Conservation (phyloP, 495 filamentous ascomycete genomes). For the Aspergillus hancockii region DNA sequence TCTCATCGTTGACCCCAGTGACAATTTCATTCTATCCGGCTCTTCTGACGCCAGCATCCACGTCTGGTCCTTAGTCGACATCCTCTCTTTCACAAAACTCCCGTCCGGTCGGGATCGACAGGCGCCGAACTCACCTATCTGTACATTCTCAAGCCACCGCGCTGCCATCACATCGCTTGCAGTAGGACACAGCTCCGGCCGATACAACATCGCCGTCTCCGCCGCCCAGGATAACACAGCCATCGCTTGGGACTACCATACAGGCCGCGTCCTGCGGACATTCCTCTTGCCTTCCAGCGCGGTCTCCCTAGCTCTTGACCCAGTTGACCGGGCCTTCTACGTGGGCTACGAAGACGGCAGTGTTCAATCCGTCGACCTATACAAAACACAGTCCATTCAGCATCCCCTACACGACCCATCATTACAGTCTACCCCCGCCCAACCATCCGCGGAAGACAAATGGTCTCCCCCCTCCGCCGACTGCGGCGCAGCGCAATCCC, state of each 20-base stretch:
- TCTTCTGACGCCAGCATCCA: slow-evolving; percentile 87
- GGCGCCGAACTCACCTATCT: slow-evolving; percentile 54
- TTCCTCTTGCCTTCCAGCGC: slow-evolving; percentile 74
- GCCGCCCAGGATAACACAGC: slow-evolving; percentile 78
- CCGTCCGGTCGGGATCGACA: slow-evolving; percentile 36
- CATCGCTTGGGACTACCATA: slow-evolving; percentile 87
- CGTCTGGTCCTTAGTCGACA: slow-evolving; percentile 77
- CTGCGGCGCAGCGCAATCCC: slow-evolving; percentile 59
- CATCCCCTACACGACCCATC: slow-evolving; percentile 57
- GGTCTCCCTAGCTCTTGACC: slow-evolving; percentile 74
- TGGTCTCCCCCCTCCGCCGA: slow-evolving; percentile 64
- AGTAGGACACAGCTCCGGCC: slow-evolving; percentile 65
- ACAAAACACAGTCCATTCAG: slow-evolving; percentile 51
- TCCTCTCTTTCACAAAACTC: slow-evolving; percentile 65
- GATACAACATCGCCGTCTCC: slow-evolving; percentile 74
- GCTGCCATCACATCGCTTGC: slow-evolving; percentile 73
- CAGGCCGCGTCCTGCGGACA: slow-evolving; percentile 72
- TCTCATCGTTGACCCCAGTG: slow-evolving; percentile 68
- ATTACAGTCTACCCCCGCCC: slow-evolving; percentile 57
- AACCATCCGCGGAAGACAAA: slow-evolving; percentile 53
- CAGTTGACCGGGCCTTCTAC: slow-evolving; percentile 79
- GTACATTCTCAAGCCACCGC: slow-evolving; percentile 75
- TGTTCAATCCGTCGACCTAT: slow-evolving; percentile 79
- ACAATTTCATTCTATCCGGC: slow-evolving; percentile 80
- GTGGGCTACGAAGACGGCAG: slow-evolving; percentile 82